A percentile compares a stretch with the other conserved stretches of the same genome.
Conservation (phyloP, 23 red algal species). For the Cyanidioschyzon merolae region DNA sequence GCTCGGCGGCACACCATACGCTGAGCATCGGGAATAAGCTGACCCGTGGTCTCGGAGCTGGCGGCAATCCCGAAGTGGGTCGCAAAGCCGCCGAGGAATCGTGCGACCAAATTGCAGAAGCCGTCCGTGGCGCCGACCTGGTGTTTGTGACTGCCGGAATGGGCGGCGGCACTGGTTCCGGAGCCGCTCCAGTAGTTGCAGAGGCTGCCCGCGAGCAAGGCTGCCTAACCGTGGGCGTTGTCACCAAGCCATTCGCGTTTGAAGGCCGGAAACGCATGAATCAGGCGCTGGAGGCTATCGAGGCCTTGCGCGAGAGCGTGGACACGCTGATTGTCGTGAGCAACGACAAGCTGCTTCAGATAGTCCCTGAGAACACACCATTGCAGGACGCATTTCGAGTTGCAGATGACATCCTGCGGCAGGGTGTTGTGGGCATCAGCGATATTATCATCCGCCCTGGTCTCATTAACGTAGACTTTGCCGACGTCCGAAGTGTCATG, state of each 20-base stretch:
- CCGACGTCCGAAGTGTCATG: conserved; percentile 29
- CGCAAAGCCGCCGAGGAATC: conserved; percentile 30
- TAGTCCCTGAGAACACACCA: conserved; percentile 27
- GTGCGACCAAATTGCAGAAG: conserved; percentile 13
- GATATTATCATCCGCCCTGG: conserved; percentile 35
- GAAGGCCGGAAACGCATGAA: conserved; percentile 25
- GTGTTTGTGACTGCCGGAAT: conserved; percentile 34
- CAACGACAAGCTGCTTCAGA: conserved; percentile 33
- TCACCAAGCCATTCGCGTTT: conserved; percentile 32
- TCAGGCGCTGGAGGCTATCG: conserved; percentile 25
- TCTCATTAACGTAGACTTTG: conserved; percentile 30
- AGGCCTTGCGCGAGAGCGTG: conserved; percentile 22
- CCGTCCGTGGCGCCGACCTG: conserved; percentile 27
- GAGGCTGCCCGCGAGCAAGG: conserved; percentile 20
- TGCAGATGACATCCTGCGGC: conserved; percentile 29
- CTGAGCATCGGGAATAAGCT: conserved; percentile 21
- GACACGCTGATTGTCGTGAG: conserved; percentile 34
- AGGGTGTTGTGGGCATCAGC: conserved; percentile 28
- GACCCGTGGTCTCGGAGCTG: conserved; percentile 26
- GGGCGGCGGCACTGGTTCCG: conserved; percentile 32
- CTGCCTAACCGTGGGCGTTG: conserved; percentile 30
- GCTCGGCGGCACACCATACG: conserved; percentile 11
- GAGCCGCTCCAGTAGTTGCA: conserved; percentile 23
- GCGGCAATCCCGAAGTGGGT: conserved; percentile 26
- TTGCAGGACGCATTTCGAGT: conserved; percentile 26